phyloP scores from a whole-genome alignment of 768 basidiomycete genomes.

The Tephrocybe rancida region DNA sequence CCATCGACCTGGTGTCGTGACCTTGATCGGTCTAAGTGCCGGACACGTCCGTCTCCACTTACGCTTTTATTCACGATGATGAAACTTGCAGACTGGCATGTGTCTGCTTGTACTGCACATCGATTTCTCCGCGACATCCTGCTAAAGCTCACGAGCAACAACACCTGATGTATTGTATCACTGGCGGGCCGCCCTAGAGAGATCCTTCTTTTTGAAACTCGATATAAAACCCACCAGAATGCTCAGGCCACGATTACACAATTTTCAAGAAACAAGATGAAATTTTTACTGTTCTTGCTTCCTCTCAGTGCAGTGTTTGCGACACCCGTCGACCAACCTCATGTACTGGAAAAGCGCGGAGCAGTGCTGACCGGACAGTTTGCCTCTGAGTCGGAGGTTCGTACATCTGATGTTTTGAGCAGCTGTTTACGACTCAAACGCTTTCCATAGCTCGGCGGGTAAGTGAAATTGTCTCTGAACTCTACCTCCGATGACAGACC shows the following conservation, averaged over 20 bases:
- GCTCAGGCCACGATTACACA: too few relatives aligned
- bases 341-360: constrained; percentile 18
- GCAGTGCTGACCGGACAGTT: constrained; percentile 24
- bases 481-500: neutral
- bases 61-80: neutral
- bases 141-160: neutral
- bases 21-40: neutral
- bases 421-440: neutral
- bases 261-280: too few relatives aligned
- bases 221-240: too few relatives aligned
- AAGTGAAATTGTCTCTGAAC: neutral
- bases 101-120: neutral
- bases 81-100: neutral
- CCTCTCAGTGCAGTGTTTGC: neutral
- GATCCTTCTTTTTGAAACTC: too few relatives aligned
- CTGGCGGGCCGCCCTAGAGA: neutral
- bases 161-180: neutral
- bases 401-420: neutral
- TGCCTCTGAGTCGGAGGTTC: constrained; percentile 24
- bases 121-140: neutral
- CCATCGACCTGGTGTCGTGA: neutral
- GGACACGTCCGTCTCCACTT: neutral
- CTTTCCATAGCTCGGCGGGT: constrained; percentile 5
- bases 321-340: constrained; percentile 5
- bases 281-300: neutral